Percentiles rank a stretch among this genome's conserved stretches.
Conservation (phyloP, 2,329 filamentous ascomycete species). For the Cadophora luteo-olivacea region DNA sequence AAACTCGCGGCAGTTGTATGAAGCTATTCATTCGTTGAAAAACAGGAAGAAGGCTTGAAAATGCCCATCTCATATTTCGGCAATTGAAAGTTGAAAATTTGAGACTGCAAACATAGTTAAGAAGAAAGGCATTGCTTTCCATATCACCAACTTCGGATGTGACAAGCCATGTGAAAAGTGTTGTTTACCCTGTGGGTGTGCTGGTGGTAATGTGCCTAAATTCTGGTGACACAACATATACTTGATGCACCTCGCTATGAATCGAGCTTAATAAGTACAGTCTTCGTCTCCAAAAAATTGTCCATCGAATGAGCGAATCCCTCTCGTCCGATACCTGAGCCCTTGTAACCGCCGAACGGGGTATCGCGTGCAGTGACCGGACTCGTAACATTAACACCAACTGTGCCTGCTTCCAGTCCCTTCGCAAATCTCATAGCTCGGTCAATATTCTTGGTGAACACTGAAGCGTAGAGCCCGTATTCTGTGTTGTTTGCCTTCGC, state of each 20-base stretch:
- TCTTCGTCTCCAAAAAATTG: slow-evolving; percentile 40
- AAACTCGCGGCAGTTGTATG: slow-evolving; percentile 15
- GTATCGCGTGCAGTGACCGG: slow-evolving; percentile 33
- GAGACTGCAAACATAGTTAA: neutral
- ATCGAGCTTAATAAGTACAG: slow-evolving; percentile 35
- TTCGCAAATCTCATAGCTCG: slow-evolving; percentile 53
- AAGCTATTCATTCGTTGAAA: slow-evolving; percentile 4
- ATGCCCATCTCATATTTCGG: neutral
- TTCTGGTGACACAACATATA: neutral
- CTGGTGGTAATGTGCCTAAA: neutral
- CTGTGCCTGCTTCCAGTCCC: slow-evolving; percentile 57
- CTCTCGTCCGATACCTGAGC: slow-evolving; percentile 37
- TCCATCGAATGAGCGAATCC: slow-evolving; percentile 34
- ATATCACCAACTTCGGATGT: neutral
- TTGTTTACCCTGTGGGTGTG: neutral
- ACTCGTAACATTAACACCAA: slow-evolving; percentile 45
- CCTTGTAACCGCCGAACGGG: slow-evolving; percentile 41
- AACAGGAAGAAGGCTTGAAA: neutral
- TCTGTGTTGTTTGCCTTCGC: slow-evolving; percentile 68
- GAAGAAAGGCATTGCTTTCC: neutral
- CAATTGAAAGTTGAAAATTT: neutral
- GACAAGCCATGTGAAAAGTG: neutral
- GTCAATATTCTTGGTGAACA: slow-evolving; percentile 64
- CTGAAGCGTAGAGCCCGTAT: slow-evolving; percentile 64
- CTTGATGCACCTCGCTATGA: slow-evolving; percentile 4